Conservation (phyloP, 805 yeast genomes). For the Candida endomychidarum region DNA sequence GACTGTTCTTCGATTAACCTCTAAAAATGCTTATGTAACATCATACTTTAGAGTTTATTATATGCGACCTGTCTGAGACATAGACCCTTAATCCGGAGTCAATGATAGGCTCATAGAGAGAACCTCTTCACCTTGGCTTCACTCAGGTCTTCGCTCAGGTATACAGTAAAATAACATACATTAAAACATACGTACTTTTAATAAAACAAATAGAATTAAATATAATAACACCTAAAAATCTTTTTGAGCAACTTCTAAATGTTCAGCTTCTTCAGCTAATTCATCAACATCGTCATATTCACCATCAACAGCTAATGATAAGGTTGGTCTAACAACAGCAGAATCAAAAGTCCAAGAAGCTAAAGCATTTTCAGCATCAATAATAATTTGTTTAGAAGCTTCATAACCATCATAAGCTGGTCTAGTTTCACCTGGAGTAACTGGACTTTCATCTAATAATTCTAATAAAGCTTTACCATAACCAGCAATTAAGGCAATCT, state of each 20-base stretch:
- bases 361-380: constrained; percentile 93
- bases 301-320: constrained; percentile 72
- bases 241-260: constrained; percentile 54
- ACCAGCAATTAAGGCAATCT: constrained; percentile 95
- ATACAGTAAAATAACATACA: too few relatives aligned
- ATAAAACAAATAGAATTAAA: constrained; percentile 6
- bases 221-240: constrained; percentile 23
- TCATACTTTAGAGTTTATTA: too few relatives aligned
- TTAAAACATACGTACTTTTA: not conserved
- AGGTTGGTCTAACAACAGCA: constrained; percentile 92
- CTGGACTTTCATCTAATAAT: constrained; percentile 93
- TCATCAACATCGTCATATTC: constrained; percentile 47
- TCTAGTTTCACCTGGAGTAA: constrained; percentile 98
- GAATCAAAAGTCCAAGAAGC: constrained; percentile 96
- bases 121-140: too few relatives aligned
- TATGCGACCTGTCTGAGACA: too few relatives aligned
- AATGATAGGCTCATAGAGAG: too few relatives aligned
- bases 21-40: too few relatives aligned
- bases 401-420: constrained; percentile 98
- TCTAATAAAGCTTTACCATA: constrained; percentile 97
- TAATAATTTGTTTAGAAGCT: constrained; percentile 95
- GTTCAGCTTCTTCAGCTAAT: constrained; percentile 43
- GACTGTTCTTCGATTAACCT: too few relatives aligned
- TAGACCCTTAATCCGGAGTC: too few relatives aligned
- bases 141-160: too few relatives aligned